Evolutionary conservation across 23 red algal genomes (phyloP).

Genomic region (Gracilaria caudata): DNA sequence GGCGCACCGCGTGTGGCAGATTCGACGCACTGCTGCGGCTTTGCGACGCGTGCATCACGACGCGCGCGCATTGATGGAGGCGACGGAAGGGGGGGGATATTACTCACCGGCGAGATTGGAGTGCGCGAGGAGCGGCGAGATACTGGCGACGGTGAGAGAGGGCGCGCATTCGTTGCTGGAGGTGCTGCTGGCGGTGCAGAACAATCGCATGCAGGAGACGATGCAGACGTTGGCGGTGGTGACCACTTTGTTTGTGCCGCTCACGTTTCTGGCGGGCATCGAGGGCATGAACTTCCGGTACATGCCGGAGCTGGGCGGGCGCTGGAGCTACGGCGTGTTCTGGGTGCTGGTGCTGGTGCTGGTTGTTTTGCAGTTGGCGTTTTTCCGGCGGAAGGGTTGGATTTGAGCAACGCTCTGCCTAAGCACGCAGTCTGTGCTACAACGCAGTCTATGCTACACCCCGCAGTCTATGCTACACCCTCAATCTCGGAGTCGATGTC

Average conservation of each 20-base stretch:
- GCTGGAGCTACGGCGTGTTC: constrained; percentile 42
- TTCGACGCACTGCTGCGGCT: background rate
- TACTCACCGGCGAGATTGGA: background rate
- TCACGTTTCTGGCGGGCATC: constrained; percentile 55
- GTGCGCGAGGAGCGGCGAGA: background rate
- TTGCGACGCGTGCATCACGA: background rate
- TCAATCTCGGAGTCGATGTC: constrained; percentile 71
- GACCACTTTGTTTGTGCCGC: constrained; percentile 51
- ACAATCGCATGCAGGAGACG: constrained; percentile 71
- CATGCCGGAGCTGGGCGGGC: constrained; percentile 40
- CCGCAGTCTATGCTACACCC: constrained; percentile 43
- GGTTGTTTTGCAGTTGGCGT: constrained; percentile 25
- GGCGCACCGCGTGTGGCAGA: constrained; percentile 2
- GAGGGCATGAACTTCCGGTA: constrained; percentile 69
- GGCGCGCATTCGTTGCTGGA: constrained; percentile 34
- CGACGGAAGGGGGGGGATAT: background rate
- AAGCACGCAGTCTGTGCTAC: no score
- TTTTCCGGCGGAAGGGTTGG: constrained; percentile 25
- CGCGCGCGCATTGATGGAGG: background rate
- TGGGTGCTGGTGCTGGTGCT: constrained; percentile 33
- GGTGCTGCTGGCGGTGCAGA: constrained; percentile 46
- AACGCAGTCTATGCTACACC: no score
- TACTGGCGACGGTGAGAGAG: background rate
- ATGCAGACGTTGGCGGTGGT: constrained; percentile 55
- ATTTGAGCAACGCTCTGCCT: no score